phyloP scores from a whole-genome alignment of 164 flowering plant species.

The Vitis riparia region DNA sequence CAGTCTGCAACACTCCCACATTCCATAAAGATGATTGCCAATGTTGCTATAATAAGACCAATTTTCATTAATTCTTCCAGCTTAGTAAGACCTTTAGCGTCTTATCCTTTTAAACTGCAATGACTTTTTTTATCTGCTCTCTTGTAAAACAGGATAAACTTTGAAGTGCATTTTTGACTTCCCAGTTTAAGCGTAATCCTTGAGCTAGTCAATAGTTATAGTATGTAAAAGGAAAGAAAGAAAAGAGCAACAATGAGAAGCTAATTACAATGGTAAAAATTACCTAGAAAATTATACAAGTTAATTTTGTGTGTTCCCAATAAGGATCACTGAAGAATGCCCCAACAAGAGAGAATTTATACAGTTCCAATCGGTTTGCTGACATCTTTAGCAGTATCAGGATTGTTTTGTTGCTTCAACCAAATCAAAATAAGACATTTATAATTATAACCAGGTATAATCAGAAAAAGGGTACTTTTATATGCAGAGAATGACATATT shows the following conservation, averaged over 20 bases:
- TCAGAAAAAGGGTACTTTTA: too few species aligned
- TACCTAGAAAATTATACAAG: constrained; percentile 86
- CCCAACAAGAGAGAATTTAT: constrained; percentile 81
- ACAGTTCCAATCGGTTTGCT: constrained; percentile 99
- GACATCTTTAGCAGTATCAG: constrained; percentile 85
- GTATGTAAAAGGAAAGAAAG: too few species aligned
- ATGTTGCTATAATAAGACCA: constrained; percentile 71
- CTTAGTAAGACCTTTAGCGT: constrained; percentile 61
- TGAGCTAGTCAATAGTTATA: too few species aligned
- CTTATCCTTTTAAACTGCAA: background rate
- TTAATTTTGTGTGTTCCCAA: constrained; percentile 79
- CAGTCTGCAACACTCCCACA: constrained; percentile 69
- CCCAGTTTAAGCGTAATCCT: too few species aligned
- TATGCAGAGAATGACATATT: too few species aligned
- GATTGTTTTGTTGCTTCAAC: constrained; percentile 71
- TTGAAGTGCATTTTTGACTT: too few species aligned
- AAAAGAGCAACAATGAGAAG: background rate
- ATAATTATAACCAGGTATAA: too few species aligned
- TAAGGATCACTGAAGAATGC: constrained; percentile 92
- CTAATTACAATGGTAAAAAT: constrained; percentile 72
- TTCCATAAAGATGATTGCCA: constrained; percentile 80
- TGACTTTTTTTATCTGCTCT: constrained; percentile 38
- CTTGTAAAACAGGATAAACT: constrained; percentile 47
- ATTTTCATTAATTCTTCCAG: constrained; percentile 66
- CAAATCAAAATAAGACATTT: constrained; percentile 50